phyloP scores from a whole-genome alignment of 2,329 filamentous ascomycete genomes.

The Exophiala oligosperma region DNA sequence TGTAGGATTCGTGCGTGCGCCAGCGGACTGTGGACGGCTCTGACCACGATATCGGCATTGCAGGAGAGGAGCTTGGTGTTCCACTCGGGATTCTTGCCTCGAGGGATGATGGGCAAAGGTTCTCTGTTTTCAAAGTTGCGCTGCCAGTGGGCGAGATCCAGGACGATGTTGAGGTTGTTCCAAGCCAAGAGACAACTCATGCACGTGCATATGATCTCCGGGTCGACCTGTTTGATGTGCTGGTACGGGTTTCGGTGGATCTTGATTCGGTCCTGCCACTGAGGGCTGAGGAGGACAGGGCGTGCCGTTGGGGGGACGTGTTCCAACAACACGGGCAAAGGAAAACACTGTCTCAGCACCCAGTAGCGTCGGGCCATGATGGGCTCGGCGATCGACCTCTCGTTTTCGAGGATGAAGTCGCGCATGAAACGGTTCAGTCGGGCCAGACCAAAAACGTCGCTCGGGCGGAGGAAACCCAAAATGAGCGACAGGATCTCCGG shows the following conservation, averaged over 20 bases:
- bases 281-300: slow-evolving; percentile 19
- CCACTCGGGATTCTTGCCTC: slow-evolving; percentile 27
- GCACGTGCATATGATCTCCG: slow-evolving; percentile 24
- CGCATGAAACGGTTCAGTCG: slow-evolving; percentile 19
- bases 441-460: slow-evolving; percentile 21
- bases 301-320: slow-evolving; percentile 20
- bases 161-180: slow-evolving; percentile 29
- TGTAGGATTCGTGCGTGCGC: slow-evolving; percentile 26
- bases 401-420: slow-evolving; percentile 24
- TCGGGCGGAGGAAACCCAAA: slow-evolving; percentile 20
- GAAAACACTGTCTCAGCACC: slow-evolving; percentile 28
- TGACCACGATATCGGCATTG: slow-evolving; percentile 24
- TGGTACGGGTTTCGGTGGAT: slow-evolving; percentile 29
- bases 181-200: slow-evolving; percentile 30
- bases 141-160: slow-evolving; percentile 30
- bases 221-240: slow-evolving; percentile 27
- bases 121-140: slow-evolving; percentile 26
- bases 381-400: slow-evolving; percentile 17
- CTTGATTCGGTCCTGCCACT: slow-evolving; percentile 23
- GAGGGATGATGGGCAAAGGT: slow-evolving; percentile 27
- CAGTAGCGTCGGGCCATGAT: slow-evolving; percentile 25
- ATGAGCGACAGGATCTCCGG: slow-evolving; percentile 22
- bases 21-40: slow-evolving; percentile 24
- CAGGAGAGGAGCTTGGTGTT: slow-evolving; percentile 23
- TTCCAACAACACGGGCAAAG: slow-evolving; percentile 20